Evolutionary conservation across 352 stramenopile genomes (phyloP).

Genomic region (Phytophthora citricola): DNA sequence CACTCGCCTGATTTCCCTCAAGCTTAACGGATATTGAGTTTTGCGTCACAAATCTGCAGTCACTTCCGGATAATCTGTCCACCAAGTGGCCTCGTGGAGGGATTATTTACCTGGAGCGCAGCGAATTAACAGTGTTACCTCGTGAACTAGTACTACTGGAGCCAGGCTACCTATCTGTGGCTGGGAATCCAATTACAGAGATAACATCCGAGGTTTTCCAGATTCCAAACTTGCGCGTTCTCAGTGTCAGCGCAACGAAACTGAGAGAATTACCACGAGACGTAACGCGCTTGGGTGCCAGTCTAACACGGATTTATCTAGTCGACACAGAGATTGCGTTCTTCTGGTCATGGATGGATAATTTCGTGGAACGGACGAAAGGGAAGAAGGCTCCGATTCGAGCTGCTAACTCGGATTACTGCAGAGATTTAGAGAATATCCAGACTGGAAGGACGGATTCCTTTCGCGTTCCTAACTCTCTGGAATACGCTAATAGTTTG

Average conservation of each 20-base stretch:
- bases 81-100: slow-evolving; percentile 30
- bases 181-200: slow-evolving; percentile 27
- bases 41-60: slow-evolving; percentile 37
- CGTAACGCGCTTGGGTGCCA: slow-evolving; percentile 7
- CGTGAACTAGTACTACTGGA: slow-evolving; percentile 15
- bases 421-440: slow-evolving; percentile 12
- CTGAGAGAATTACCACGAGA: slow-evolving; percentile 18
- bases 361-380: slow-evolving; percentile 4
- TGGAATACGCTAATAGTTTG: slow-evolving; percentile 6
- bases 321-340: slow-evolving; percentile 13
- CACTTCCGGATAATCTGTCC: slow-evolving; percentile 38
- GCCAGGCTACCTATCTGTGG: slow-evolving; percentile 27
- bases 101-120: slow-evolving; percentile 29
- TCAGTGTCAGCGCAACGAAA: slow-evolving; percentile 17
- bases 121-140: slow-evolving; percentile 20
- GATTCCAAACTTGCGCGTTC: slow-evolving; percentile 1
- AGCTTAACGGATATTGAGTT: slow-evolving; percentile 46
- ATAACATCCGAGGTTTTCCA: slow-evolving; percentile 27
- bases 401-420: slow-evolving; percentile 7
- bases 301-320: slow-evolving; percentile 6
- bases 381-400: too few species aligned
- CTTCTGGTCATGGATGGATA: slow-evolving; percentile 26
- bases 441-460: neutral
- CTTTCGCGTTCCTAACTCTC: slow-evolving; percentile 2
- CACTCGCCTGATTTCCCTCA: slow-evolving; percentile 39